phyloP scores from a whole-genome alignment of 2,329 filamentous ascomycete species.

The Conoideocrella luteorostrata region DNA sequence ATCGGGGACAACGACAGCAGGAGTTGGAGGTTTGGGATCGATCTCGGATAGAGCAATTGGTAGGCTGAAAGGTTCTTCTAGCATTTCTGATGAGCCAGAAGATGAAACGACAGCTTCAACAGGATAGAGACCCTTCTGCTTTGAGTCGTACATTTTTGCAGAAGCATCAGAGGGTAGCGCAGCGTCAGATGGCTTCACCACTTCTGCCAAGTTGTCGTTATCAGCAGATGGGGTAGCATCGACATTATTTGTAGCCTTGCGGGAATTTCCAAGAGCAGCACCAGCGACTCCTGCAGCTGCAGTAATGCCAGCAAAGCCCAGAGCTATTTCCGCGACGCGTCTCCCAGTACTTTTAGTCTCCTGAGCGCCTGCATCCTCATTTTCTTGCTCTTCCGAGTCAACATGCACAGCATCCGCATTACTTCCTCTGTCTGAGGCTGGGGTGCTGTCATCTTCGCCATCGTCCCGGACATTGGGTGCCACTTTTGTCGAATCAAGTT shows the following conservation, averaged over 20 bases:
- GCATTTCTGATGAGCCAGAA: not conserved
- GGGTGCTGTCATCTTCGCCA: too few species aligned
- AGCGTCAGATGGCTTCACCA: not conserved
- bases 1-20: conserved; percentile 40
- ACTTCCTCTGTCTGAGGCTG: too few species aligned
- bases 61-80: not conserved
- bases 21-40: conserved; percentile 32
- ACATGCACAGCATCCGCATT: too few species aligned
- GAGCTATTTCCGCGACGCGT: not conserved
- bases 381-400: too few species aligned
- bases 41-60: conserved; percentile 8
- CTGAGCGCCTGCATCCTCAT: not conserved
- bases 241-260: not conserved
- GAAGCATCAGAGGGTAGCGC: not conserved
- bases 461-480: too few species aligned
- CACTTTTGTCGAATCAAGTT: too few species aligned
- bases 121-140: too few species aligned
- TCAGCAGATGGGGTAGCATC: not conserved
- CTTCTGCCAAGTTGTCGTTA: not conserved
- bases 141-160: too few species aligned
- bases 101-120: not conserved
- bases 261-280: not conserved
- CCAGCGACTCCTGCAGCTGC: not conserved
- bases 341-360: not conserved
- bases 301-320: not conserved